phyloP scores from a whole-genome alignment of 2,329 filamentous ascomycete species.

The Colletotrichum liriopes region DNA sequence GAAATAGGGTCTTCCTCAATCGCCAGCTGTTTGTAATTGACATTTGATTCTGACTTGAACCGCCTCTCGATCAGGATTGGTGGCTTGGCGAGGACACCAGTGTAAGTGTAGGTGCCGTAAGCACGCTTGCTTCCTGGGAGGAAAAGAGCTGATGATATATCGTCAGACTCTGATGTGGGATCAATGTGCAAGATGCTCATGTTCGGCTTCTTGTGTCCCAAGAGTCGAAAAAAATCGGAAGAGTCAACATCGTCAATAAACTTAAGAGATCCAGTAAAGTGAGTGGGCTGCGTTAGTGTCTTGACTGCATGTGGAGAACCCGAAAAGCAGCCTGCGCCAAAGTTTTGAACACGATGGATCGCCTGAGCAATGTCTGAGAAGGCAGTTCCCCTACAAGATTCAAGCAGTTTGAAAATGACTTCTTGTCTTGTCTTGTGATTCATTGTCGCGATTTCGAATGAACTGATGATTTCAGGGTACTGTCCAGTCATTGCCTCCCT shows the following conservation, averaged over 20 bases:
- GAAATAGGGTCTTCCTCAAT: conserved; percentile 49
- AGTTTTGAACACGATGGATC: not conserved
- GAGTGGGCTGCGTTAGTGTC: not conserved
- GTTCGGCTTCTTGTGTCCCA: conserved; percentile 47
- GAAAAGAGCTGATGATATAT: not conserved
- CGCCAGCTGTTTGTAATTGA: conserved; percentile 44
- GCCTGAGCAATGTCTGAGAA: conserved; percentile 2
- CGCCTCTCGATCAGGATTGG: conserved; percentile 14
- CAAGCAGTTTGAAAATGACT: not conserved
- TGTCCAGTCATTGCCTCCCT: conserved; percentile 19
- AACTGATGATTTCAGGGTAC: conserved; percentile 3
- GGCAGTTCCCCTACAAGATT: conserved; percentile 10
- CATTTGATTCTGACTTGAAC: not conserved
- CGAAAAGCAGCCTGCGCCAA: conserved; percentile 12
- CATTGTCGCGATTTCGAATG: conserved; percentile 18
- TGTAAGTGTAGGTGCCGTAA: conserved; percentile 47
- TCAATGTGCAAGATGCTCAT: conserved; percentile 32
- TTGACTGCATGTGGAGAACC: conserved; percentile 3
- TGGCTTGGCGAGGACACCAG: conserved; percentile 46
- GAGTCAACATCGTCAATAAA: conserved; percentile 19
- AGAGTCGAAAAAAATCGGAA: conserved; percentile 13
- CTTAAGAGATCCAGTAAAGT: not conserved
- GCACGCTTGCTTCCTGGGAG: not conserved
- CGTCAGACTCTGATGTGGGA: not conserved
- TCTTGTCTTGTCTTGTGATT: not conserved